These are phyloP conservation scores for Mycena crocata DNA, from an alignment of 768 basidiomycete species.

Conservation along the genomic window DNA sequence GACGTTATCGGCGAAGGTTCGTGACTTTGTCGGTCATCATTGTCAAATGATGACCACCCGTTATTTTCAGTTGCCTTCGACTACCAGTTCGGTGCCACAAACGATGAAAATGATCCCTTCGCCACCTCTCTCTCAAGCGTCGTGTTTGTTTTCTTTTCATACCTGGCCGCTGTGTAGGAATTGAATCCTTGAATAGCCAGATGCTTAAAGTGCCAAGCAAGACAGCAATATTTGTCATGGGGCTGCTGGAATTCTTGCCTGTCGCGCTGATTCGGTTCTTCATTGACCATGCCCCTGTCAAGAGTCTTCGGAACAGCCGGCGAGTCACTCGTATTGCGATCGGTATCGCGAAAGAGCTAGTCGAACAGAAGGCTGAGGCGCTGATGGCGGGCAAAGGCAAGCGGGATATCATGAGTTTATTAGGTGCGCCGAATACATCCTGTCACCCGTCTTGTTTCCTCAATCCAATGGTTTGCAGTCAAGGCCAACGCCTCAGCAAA, in stretches of 20 bases:
- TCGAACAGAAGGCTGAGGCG: constrained; percentile 61
- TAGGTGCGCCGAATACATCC: constrained; percentile 53
- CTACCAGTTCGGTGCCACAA: constrained; percentile 19
- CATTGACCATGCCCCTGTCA: constrained; percentile 10
- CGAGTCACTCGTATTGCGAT: constrained; percentile 45
- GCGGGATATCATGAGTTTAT: constrained; percentile 67
- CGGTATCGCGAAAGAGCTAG: constrained; percentile 58
- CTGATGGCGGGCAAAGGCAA: constrained; percentile 59
- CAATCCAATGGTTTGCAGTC: background rate
- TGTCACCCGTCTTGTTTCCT: background rate
- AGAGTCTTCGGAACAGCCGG: constrained; percentile 14
- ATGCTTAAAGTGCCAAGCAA: constrained; percentile 7
- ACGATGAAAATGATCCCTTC: background rate
- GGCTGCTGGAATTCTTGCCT: constrained; percentile 19
- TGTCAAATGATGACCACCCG: background rate
- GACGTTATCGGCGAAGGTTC: constrained; percentile 65
- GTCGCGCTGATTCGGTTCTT: background rate
- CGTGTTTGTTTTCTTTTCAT: constrained; percentile 7
- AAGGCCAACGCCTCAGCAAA: constrained; percentile 33
- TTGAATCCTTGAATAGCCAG: constrained; percentile 4
- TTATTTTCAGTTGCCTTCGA: background rate
- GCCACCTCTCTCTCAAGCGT: constrained; percentile 8
- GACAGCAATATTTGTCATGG: constrained; percentile 9
- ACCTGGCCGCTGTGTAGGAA: background rate
- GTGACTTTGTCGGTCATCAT: background rate